Evolutionary conservation across 805 yeast genomes (phyloP).

Genomic region (Candida parachauliodes): DNA sequence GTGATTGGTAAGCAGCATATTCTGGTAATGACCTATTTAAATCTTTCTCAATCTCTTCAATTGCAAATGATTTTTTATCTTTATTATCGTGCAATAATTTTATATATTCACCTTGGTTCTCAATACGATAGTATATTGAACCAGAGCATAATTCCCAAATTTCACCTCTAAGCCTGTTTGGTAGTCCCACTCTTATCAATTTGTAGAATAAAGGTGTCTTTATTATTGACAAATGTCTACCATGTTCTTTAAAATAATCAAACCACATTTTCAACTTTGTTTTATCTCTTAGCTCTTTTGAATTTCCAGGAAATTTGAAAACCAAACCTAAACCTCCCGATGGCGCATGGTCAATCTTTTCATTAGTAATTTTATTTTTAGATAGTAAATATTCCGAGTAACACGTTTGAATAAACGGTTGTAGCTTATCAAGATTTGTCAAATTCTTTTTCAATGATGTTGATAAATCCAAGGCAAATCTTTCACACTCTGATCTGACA

Average conservation of each 20-base stretch:
- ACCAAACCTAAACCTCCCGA: constrained; percentile 82
- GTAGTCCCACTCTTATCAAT: constrained; percentile 84
- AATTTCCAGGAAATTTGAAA: constrained; percentile 88
- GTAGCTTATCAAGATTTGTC: constrained; percentile 56
- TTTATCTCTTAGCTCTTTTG: constrained; percentile 71
- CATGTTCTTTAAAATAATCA: constrained; percentile 79
- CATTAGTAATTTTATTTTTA: constrained; percentile 47
- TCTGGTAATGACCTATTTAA: constrained; percentile 93
- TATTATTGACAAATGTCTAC: constrained; percentile 75
- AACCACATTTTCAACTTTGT: constrained; percentile 91
- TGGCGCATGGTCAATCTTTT: constrained; percentile 52
- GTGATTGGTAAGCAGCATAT: constrained; percentile 86
- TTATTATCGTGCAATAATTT: constrained; percentile 55
- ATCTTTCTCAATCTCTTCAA: constrained; percentile 96
- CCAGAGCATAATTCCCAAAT: constrained; percentile 94
- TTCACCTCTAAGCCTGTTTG: constrained; percentile 93
- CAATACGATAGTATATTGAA: constrained; percentile 69
- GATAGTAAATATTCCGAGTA: constrained; percentile 82
- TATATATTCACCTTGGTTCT: constrained; percentile 57
- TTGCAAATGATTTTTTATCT: constrained; percentile 71
- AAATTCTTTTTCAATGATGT: constrained; percentile 59
- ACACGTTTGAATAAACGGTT: constrained; percentile 62
- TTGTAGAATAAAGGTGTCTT: constrained; percentile 76
- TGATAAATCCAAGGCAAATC: constrained; percentile 69
- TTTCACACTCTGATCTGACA: constrained; percentile 71